A percentile compares a stretch with the other conserved stretches of the same genome.
These are phyloP conservation scores for Penicillium taxi DNA, from an alignment of 495 filamentous ascomycete genomes.

Conservation along the genomic window DNA sequence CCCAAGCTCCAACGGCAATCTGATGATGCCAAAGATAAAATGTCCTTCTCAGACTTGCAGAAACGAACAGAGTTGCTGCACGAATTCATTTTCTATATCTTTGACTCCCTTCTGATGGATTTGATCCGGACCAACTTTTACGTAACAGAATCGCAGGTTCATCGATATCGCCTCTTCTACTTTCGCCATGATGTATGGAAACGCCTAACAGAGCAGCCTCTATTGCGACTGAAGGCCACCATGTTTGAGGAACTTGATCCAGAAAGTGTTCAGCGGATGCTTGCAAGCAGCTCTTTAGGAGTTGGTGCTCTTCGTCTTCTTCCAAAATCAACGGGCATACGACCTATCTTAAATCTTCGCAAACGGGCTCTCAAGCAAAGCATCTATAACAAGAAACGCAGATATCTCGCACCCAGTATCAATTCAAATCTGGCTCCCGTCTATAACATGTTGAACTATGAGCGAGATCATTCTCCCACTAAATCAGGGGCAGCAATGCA, in stretches of 20 bases:
- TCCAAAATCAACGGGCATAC: conserved; percentile 61
- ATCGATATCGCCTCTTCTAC: conserved; percentile 80
- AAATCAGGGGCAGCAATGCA: conserved; percentile 68
- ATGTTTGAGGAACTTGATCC: conserved; percentile 76
- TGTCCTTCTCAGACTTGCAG: conserved; percentile 58
- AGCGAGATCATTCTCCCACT: conserved; percentile 55
- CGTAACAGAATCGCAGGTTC: conserved; percentile 79
- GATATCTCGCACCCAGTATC: conserved; percentile 60
- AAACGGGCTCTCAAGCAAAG: conserved; percentile 45
- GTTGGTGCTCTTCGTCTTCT: conserved; percentile 74
- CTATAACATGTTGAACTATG: conserved; percentile 66
- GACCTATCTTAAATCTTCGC: conserved; percentile 82
- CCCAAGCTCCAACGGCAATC: conserved; percentile 19
- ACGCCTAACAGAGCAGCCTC: conserved; percentile 60
- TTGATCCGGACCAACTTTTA: conserved; percentile 84
- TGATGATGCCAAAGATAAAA: conserved; percentile 33
- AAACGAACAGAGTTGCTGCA: conserved; percentile 74
- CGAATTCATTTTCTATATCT: conserved; percentile 85
- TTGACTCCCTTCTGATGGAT: conserved; percentile 86
- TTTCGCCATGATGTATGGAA: conserved; percentile 93
- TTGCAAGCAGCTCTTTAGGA: conserved; percentile 57
- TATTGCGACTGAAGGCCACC: conserved; percentile 56
- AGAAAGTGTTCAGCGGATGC: conserved; percentile 47
- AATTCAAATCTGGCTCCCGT: conserved; percentile 73
- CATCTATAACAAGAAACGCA: conserved; percentile 33